Percentiles rank a stretch among this genome's conserved stretches.
Evolutionary conservation across 345 rosid genomes (phyloP).

Genomic region (Euphorbia tirucalli): DNA sequence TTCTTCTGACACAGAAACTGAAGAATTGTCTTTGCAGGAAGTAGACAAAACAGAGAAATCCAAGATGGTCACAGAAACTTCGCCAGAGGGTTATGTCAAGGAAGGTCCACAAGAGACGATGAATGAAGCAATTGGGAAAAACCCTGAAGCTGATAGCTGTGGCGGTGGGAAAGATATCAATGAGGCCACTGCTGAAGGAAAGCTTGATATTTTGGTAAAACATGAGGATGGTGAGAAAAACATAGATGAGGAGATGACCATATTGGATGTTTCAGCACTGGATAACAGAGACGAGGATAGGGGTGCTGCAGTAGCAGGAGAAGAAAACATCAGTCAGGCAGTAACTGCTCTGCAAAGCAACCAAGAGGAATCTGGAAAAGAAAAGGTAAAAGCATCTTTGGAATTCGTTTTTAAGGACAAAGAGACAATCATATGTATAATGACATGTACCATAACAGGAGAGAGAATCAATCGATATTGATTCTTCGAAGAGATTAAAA

Average conservation of each 20-base stretch:
- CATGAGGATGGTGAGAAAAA: slow-evolving; percentile 8
- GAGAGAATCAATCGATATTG: too few species aligned
- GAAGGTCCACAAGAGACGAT: slow-evolving; percentile 5
- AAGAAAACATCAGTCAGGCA: slow-evolving; percentile 7
- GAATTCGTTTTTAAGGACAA: slow-evolving; percentile 10
- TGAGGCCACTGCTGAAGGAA: slow-evolving; percentile 2
- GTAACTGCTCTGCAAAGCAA: slow-evolving; percentile 7
- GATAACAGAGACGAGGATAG: slow-evolving; percentile 9
- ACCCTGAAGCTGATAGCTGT: slow-evolving; percentile 6
- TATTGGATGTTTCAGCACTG: slow-evolving; percentile 1
- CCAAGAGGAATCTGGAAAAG: slow-evolving; percentile 14
- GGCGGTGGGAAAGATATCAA: slow-evolving; percentile 12
- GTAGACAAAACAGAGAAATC: slow-evolving; percentile 12
- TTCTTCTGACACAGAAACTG: slow-evolving; percentile 9
- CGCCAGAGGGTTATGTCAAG: neutral
- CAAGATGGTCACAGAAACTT: slow-evolving; percentile 7
- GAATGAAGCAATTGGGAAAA: slow-evolving; percentile 5
- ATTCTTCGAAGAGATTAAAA: slow-evolving; percentile 10
- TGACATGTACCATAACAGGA: too few species aligned
- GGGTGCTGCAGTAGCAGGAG: neutral
- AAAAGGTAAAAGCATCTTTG: slow-evolving; percentile 16
- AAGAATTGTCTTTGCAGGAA: slow-evolving; percentile 10
- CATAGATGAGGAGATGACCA: neutral
- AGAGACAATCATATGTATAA: slow-evolving; percentile 10
- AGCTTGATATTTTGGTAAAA: slow-evolving; percentile 7